Base-by-base conservation (phyloP, 2,329 filamentous ascomycete species). In the Orbilia javanica region DNA sequence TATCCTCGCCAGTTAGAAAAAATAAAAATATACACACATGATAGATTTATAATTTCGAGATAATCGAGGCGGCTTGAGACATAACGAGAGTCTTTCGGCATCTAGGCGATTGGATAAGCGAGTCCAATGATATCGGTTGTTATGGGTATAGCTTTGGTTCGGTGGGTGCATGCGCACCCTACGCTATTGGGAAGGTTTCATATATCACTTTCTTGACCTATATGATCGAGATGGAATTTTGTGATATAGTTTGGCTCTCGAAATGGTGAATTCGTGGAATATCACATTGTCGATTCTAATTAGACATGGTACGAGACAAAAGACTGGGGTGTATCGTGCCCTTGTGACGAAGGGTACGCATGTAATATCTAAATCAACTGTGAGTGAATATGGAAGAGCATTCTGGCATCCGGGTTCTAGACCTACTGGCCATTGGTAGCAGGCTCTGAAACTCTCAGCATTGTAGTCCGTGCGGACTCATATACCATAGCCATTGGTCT, bases 11-110 rank as follows among this genome's bases (percentile, higher is more conserved):
- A 60, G 4, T n/a, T 4, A 11, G 31, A 10, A 10, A 25, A 1
- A n/a, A n/a, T n/a, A n/a, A 42, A 20, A 60, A 27, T 13, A 39
- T 60, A 34, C 55, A 60, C 52, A 57, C 55, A 60, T 60, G 55
- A 60, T 60, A 18, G 31, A 60, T 60, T 60, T 60, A 60, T 60
- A 42, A 60, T 60, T 60, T 60, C 55, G 13, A 60, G 31, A 39
- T 60, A 60, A 39, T 60, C 55, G 55, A 60, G 55, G 34, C 55
- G 55, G 55, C 55, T 22, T 60, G 55, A 60, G 55, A 60, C 55
- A 60, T 60, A 60, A 60, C 18, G 34, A 60, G 55, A 18, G 25
- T 3, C 31, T 18, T 42, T 60, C 55, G 34, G 55, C 55, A 60
- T 18, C 18, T 60, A 60, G 34, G 55, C 55, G 55, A 60, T 60